Base-by-base conservation (phyloP, 2,329 filamentous ascomycete species). In the Elsinoe australis region DNA sequence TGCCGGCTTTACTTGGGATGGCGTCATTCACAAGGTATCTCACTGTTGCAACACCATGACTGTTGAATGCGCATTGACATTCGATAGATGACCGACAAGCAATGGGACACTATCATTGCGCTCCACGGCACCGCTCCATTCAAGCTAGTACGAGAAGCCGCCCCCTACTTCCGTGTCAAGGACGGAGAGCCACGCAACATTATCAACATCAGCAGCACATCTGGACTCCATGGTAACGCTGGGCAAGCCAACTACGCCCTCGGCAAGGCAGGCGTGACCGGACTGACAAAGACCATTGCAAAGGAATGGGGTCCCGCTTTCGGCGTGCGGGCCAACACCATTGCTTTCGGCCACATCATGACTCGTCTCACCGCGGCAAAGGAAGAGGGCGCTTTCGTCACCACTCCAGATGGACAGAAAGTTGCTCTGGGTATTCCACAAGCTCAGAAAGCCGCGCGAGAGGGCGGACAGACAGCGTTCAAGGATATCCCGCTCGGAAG, bases 1-100 rank as follows among this genome's bases (percentile, higher is more conserved):
- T 64, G 88, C 87, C 0, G 87, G 87, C 33, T 94, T 87, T 68
- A 94, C 88, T 1, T 94, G 87, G 86, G 88, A 95, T 64, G 88
- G 83, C 5, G 87, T 94, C 31, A 87, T 94, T 56, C 86, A 94
- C 73, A 94, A 92, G 69, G 74, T 76, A 55, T 14, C 12, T 9
- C 29, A 32, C n/a, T 17, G 18, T 31, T 7, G 15, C 9, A 24
- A 35, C n/a, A 35, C n/a, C 3, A 9, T 15, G 9, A 24, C 22
- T 47, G 2, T 29, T 19, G 15, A 33, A 24, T 31, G 29, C 50
- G 12, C 22, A 39, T 15, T 60, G 49, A 56, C 52, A 44, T 31
- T 7, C 7, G 22, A 15, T 51, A 77, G 74, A 90, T 87, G 73
- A 85, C 82, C 12, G 86, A 94, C 71, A 86, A 86, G 70, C 87